These are phyloP conservation scores for Boletus rubescentipes DNA, from an alignment of 768 basidiomycete genomes.

Conservation along the genomic window DNA sequence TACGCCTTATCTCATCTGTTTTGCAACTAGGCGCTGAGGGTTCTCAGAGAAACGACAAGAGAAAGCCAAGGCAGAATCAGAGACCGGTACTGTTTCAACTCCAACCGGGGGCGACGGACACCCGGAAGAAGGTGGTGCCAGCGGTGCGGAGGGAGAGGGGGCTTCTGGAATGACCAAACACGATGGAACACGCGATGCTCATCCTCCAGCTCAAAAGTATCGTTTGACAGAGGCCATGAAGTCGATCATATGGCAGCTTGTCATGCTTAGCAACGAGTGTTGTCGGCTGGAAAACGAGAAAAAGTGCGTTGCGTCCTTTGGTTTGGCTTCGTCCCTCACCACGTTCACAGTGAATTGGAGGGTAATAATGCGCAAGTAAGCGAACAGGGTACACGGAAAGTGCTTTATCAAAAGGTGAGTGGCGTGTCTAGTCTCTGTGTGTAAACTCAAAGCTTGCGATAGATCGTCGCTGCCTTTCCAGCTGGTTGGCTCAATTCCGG, in stretches of 20 bases:
- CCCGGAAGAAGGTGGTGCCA: constrained; percentile 32
- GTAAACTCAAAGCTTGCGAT: neutral
- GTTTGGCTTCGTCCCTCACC: neutral
- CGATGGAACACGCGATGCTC: constrained; percentile 39
- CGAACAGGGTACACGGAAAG: constrained; percentile 78
- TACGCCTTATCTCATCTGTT: constrained; percentile 28
- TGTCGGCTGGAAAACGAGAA: constrained; percentile 69
- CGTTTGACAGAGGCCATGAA: constrained; percentile 81
- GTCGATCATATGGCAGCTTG: constrained; percentile 74
- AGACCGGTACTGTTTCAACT: constrained; percentile 33
- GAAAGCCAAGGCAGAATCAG: constrained; percentile 41
- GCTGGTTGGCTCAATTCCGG: constrained; percentile 84
- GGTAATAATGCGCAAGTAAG: constrained; percentile 70
- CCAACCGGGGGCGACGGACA: constrained; percentile 24
- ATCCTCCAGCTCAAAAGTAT: constrained; percentile 77
- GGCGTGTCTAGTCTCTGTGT: neutral
- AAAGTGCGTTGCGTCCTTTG: constrained; percentile 38
- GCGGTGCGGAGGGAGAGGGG: constrained; percentile 28
- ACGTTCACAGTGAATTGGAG: constrained; percentile 50
- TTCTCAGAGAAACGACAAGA: constrained; percentile 55
- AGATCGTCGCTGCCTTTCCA: constrained; percentile 82
- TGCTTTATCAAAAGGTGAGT: constrained; percentile 73
- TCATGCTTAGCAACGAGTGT: constrained; percentile 79
- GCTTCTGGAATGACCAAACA: constrained; percentile 21
- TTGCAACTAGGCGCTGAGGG: neutral